Evolutionary conservation across 495 filamentous ascomycete genomes (phyloP).

Genomic region (Podospora conica): DNA sequence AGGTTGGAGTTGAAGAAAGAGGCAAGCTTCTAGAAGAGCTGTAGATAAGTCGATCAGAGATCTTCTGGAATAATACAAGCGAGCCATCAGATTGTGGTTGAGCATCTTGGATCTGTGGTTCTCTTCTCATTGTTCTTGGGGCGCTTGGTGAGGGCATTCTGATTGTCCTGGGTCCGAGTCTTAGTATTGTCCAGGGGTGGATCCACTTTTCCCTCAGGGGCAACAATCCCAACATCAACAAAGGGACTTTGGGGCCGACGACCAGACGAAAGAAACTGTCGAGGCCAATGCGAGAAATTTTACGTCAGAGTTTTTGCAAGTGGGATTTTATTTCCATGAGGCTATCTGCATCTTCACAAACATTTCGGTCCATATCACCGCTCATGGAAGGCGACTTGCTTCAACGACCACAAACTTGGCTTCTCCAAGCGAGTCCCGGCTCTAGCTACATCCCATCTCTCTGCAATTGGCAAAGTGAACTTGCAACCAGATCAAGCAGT

Average conservation of each 20-base stretch:
- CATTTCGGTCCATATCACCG: background rate
- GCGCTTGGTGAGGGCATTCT: slow-evolving; percentile 9
- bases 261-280: background rate
- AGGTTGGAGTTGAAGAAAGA: background rate
- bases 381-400: background rate
- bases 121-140: slow-evolving; percentile 16
- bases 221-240: background rate
- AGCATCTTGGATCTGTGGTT: slow-evolving; percentile 1
- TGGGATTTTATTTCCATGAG: background rate
- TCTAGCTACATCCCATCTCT: background rate
- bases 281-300: background rate
- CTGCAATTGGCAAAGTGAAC: background rate
- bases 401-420: background rate
- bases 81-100: background rate
- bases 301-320: background rate
- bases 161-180: slow-evolving; percentile 18
- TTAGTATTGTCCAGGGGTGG: slow-evolving; percentile 2
- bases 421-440: background rate
- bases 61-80: background rate
- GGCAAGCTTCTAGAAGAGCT: background rate
- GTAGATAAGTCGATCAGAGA: background rate
- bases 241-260: background rate
- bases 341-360: background rate
- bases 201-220: background rate
- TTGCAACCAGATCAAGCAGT: background rate